Percentiles rank a stretch among this genome's conserved stretches.
Conservation (phyloP, 495 filamentous ascomycete species). For the Parathielavia hyrcaniae region DNA sequence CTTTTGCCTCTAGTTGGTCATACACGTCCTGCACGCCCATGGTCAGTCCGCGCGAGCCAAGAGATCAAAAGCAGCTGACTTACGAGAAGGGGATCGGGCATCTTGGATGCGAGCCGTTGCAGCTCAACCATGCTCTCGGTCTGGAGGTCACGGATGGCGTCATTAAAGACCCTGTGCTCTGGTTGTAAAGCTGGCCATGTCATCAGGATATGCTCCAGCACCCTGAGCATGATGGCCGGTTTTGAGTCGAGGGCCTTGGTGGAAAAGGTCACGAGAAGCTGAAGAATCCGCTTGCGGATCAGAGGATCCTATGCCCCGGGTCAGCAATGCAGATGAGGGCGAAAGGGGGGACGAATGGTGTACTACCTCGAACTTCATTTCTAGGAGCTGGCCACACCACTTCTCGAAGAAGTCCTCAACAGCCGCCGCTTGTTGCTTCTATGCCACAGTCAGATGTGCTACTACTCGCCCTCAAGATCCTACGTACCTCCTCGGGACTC, state of each 20-base stretch:
- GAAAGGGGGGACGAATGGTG: neutral
- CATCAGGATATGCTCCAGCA: conserved; percentile 84
- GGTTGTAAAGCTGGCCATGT: conserved; percentile 65
- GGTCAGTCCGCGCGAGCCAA: conserved; percentile 12
- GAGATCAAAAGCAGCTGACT: conserved; percentile 15
- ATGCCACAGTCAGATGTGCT: conserved; percentile 12
- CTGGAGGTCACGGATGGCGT: conserved; percentile 87
- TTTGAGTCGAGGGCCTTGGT: conserved; percentile 73
- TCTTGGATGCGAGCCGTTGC: conserved; percentile 79
- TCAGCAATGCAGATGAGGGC: neutral
- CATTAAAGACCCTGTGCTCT: conserved; percentile 65
- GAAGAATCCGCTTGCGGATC: conserved; percentile 74
- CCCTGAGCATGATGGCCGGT: conserved; percentile 71
- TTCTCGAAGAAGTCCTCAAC: conserved; percentile 65
- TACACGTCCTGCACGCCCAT: conserved; percentile 57
- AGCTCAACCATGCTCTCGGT: conserved; percentile 75
- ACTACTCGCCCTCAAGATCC: conserved; percentile 9
- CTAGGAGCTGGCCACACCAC: conserved; percentile 73
- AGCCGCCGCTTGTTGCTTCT: conserved; percentile 55
- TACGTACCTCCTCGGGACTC: conserved; percentile 51
- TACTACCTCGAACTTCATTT: conserved; percentile 64
- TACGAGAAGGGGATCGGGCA: conserved; percentile 79
- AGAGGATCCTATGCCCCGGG: conserved; percentile 62
- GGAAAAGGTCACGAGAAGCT: conserved; percentile 78
- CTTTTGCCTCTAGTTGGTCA: conserved; percentile 72